Base-by-base conservation (phyloP, 2,329 filamentous ascomycete genomes). In the Furcasterigmium sp. region DNA sequence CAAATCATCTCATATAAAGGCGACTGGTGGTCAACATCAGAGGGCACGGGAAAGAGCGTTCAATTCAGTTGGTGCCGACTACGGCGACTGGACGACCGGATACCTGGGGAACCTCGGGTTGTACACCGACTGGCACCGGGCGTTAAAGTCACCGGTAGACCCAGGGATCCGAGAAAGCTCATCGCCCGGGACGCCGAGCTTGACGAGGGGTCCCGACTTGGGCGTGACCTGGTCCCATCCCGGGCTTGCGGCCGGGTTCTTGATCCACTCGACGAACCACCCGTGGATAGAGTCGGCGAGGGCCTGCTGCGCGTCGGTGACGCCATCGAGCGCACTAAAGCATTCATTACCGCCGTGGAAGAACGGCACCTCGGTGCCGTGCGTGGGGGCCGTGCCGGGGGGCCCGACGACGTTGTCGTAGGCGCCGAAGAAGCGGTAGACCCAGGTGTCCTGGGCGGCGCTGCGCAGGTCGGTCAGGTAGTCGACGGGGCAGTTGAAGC, bases 301-400 rank as follows among this genome's bases (percentile, higher is more conserved):
- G 1, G 58, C 62, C 42, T 70, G 67, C 41, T 69, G 54, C 1
- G 53, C 62, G 0, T 51, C 49, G 3, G 65, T 70, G 11, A 69
- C 64, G 7, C 49, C 52, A 2, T 43, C 34, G 1, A 63, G 50
- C 0, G 51, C 46, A 11, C 53, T 51, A 42, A 70, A 70, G 46
- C 62, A 67, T 46, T 68, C 65, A 25, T 70, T 69, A 7, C 67
- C 67, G 14, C 67, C 67, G 29, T 68, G 59, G 55, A 70, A 70
- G 54, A 69, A 70, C n/a, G 67, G 63, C 0, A 70, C 64, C 46
- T 70, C 63, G 9, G 59, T 62, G 18, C 63, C 63, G 37, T 67
- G 63, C 2, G 63, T 65, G 6, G 63, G 60, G n/a, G 56, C 58
- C 1, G 54, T 53, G 20, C 57, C 56, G 9, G 60, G 56, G n/a